These are phyloP conservation scores for Hemileccinum hortonii DNA, from an alignment of 1,284 basidiomycete genomes.

Conservation along the genomic window DNA sequence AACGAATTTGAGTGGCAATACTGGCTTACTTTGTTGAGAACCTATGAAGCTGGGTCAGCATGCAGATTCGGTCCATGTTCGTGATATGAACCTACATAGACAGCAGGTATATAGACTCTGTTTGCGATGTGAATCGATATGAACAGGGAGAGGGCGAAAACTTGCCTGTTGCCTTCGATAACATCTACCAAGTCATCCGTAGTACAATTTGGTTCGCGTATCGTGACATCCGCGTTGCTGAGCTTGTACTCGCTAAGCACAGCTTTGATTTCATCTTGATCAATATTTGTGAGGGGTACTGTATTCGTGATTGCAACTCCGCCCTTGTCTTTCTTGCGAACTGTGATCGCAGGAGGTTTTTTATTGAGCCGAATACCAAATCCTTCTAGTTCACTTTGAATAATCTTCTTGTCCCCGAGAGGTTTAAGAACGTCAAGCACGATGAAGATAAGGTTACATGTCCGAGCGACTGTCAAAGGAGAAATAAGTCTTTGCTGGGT, in stretches of 20 bases:
- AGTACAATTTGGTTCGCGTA: constrained; percentile 90
- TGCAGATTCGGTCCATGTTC: neutral
- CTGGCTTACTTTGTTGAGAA: constrained; percentile 67
- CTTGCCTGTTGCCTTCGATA: constrained; percentile 85
- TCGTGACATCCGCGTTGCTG: constrained; percentile 90
- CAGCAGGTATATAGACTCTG: constrained; percentile 91
- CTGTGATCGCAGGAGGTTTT: constrained; percentile 84
- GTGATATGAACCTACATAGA: constrained; percentile 64
- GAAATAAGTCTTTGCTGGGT: constrained; percentile 14
- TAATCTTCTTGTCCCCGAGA: constrained; percentile 88
- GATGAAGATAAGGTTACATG: constrained; percentile 99
- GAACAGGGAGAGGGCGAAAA: neutral
- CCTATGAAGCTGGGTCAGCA: constrained; percentile 39
- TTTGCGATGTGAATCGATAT: constrained; percentile 7
- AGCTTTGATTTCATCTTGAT: constrained; percentile 96
- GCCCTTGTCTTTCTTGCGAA: constrained; percentile 94
- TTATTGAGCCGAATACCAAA: constrained; percentile 98
- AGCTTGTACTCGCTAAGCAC: constrained; percentile 90
- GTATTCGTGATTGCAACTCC: constrained; percentile 94
- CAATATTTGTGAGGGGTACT: constrained; percentile 95
- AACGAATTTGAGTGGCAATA: neutral
- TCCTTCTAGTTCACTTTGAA: constrained; percentile 92
- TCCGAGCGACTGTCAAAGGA: constrained; percentile 75
- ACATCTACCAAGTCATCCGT: constrained; percentile 98
- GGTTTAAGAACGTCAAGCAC: constrained; percentile 98